These are phyloP conservation scores for Trichoderma orchidacearum DNA, from an alignment of 495 filamentous ascomycete species.

Conservation along the genomic window DNA sequence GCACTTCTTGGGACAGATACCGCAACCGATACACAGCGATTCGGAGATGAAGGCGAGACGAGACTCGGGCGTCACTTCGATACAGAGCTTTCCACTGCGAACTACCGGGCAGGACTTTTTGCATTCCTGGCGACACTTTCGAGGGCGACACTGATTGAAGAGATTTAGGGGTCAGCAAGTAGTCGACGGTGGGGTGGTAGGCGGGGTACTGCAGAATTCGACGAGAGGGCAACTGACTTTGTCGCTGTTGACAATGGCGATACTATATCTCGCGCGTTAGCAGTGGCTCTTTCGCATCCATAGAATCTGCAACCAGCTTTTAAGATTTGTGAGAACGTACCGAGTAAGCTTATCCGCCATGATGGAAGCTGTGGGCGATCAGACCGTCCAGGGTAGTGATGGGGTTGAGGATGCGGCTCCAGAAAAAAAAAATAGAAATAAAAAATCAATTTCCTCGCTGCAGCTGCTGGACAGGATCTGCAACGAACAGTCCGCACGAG, in stretches of 20 bases:
- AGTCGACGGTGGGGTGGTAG: constrained; percentile 3
- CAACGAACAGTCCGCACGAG: neutral
- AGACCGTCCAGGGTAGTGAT: constrained; percentile 3
- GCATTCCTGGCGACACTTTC: constrained; percentile 97
- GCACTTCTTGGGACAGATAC: constrained; percentile 98
- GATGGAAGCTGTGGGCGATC: constrained; percentile 10
- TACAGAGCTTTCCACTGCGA: constrained; percentile 91
- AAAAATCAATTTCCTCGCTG: neutral
- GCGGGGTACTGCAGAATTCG: constrained; percentile 3
- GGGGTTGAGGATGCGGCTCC: neutral
- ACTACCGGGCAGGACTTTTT: constrained; percentile 98
- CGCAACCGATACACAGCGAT: constrained; percentile 87
- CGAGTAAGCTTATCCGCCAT: constrained; percentile 85
- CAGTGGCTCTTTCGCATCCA: neutral
- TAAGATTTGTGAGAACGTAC: constrained; percentile 26
- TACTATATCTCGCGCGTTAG: constrained; percentile 36
- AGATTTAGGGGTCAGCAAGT: neutral
- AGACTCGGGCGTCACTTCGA: constrained; percentile 79
- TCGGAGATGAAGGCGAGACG: constrained; percentile 98
- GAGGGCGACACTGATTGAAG: neutral
- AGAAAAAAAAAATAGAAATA: neutral
- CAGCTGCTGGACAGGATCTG: neutral
- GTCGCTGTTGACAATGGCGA: constrained; percentile 94
- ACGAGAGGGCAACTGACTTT: constrained; percentile 49
- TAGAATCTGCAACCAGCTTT: neutral